Conservation (phyloP, 306 rosid species). For the Senna tora region DNA sequence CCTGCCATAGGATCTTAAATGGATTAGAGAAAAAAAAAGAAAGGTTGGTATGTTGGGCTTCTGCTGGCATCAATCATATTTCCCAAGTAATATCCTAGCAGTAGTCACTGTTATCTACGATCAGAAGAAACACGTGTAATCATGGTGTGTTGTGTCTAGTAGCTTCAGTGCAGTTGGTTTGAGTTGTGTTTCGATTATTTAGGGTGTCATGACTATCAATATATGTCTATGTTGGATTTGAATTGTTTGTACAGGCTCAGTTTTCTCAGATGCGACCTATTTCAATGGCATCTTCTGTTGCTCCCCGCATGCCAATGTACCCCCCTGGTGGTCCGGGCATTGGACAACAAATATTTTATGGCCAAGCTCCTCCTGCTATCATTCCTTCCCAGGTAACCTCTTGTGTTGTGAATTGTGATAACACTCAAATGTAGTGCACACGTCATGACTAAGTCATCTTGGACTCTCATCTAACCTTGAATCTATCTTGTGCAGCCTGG, state of each 20-base stretch:
- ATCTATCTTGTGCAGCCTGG: constrained; percentile 65
- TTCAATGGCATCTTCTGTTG: constrained; percentile 80
- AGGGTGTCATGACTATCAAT: neutral
- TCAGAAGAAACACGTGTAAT: neutral
- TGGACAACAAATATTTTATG: constrained; percentile 94
- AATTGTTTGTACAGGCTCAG: constrained; percentile 68
- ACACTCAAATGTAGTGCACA: too few species aligned
- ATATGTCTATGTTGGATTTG: constrained; percentile 28
- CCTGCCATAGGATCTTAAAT: neutral
- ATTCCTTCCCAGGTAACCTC: constrained; percentile 90
- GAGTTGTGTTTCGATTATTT: constrained; percentile 6
- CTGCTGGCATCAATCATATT: neutral
- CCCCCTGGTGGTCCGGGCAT: constrained; percentile 96
- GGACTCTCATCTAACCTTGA: constrained; percentile 22
- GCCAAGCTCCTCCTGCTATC: constrained; percentile 85
- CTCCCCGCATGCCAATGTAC: constrained; percentile 95
- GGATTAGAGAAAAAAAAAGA: neutral
- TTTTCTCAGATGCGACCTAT: constrained; percentile 96
- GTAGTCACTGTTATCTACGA: too few species aligned
- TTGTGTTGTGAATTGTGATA: too few species aligned
- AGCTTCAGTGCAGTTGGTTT: neutral
- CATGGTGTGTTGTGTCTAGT: neutral
- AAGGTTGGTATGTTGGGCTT: neutral
- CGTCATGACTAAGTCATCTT: too few species aligned
- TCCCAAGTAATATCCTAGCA: neutral